Percentiles rank a stretch among this genome's conserved stretches.
Evolutionary conservation across 2,329 filamentous ascomycete genomes (phyloP).

Genomic region (Chaetoscypha palmicola): DNA sequence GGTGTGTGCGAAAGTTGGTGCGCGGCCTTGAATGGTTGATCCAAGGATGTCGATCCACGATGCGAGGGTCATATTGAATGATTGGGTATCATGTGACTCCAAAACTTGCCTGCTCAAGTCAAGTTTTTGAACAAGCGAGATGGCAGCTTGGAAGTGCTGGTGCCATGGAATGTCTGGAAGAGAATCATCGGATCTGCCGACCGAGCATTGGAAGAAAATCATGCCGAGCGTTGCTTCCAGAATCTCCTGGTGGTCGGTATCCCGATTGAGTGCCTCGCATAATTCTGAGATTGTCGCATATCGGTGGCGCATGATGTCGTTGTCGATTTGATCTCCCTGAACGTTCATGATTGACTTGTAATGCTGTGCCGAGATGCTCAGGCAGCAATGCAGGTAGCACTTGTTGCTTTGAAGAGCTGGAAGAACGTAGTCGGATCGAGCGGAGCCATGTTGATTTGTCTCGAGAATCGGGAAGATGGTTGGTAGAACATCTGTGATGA

Average conservation of each 20-base stretch:
- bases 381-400: conserved; percentile 88
- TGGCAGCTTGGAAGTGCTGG: conserved; percentile 90
- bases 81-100: conserved; percentile 38
- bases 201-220: conserved; percentile 93
- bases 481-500: conserved; percentile 79
- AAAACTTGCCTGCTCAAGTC: conserved; percentile 65
- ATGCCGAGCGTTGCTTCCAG: conserved; percentile 88
- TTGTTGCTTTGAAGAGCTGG: conserved; percentile 87
- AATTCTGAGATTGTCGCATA: conserved; percentile 81
- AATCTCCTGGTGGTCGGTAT: conserved; percentile 79
- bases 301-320: conserved; percentile 87
- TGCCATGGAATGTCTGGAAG: conserved; percentile 94
- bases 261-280: conserved; percentile 71
- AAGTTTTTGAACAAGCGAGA: conserved; percentile 77
- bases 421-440: conserved; percentile 74
- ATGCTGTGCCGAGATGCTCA: conserved; percentile 89
- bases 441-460: conserved; percentile 77
- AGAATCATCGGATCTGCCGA: conserved; percentile 76
- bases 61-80: conserved; percentile 92
- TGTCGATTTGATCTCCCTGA: conserved; percentile 68
- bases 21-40: conserved; percentile 80
- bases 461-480: conserved; percentile 90
- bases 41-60: conserved; percentile 97
- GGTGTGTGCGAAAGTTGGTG: conserved; percentile 85
- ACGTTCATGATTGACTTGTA: conserved; percentile 70